These are phyloP conservation scores for Aspergillus tanneri DNA, from an alignment of 2,329 filamentous ascomycete species.

Conservation along the genomic window DNA sequence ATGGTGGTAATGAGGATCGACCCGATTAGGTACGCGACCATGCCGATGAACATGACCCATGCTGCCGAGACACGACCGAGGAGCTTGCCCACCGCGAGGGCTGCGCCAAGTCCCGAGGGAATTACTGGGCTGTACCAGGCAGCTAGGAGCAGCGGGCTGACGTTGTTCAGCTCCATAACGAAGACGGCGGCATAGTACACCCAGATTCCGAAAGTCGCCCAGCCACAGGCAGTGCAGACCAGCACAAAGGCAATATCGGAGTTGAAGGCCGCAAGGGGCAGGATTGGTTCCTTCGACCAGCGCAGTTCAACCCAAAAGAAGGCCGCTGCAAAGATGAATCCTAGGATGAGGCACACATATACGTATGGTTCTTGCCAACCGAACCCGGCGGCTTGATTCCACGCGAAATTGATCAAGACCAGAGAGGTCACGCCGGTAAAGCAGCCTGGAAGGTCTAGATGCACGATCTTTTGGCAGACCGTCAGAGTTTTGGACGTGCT, in stretches of 20 bases:
- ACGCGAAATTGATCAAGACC: conserved; percentile 64
- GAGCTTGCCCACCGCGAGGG: conserved; percentile 14
- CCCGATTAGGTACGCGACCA: conserved; percentile 11
- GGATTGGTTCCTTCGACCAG: conserved; percentile 50
- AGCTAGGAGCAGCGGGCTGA: conserved; percentile 1
- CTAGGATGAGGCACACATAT: conserved; percentile 57
- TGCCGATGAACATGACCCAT: conserved; percentile 16
- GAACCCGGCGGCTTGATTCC: conserved; percentile 62
- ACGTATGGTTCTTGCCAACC: conserved; percentile 60
- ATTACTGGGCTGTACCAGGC: conserved; percentile 15
- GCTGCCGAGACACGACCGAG: conserved; percentile 13
- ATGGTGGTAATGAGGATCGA: conserved; percentile 12
- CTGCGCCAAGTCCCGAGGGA: conserved; percentile 12
- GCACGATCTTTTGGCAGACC: conserved; percentile 13
- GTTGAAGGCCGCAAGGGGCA: conserved; percentile 48
- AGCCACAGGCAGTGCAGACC: conserved; percentile 40
- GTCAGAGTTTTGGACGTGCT: conserved; percentile 1
- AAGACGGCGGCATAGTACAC: conserved; percentile 31
- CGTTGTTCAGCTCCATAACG: background rate
- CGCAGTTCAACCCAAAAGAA: conserved; percentile 55
- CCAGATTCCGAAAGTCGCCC: conserved; percentile 42
- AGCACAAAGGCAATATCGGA: conserved; percentile 33
- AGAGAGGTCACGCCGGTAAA: conserved; percentile 53
- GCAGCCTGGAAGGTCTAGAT: conserved; percentile 41
- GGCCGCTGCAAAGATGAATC: conserved; percentile 51